Conservation (phyloP, 306 rosid species). For the Casuarina glauca region DNA sequence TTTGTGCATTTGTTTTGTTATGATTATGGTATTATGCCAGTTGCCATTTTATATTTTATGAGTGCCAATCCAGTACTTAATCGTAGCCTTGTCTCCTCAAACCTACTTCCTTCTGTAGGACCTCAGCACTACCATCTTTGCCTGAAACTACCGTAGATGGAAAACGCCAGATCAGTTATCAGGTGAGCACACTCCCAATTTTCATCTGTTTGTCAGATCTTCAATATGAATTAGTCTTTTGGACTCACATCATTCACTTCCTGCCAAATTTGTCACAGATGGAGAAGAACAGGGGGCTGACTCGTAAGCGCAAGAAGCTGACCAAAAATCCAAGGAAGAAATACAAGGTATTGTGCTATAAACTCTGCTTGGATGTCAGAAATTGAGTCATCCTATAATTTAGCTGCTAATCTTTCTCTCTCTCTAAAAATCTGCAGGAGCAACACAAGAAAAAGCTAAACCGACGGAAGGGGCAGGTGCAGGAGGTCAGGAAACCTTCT, state of each 20-base stretch:
- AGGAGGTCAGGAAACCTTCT: conserved; percentile 43
- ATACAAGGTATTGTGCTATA: conserved; percentile 62
- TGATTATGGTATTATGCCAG: neutral
- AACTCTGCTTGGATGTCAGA: neutral
- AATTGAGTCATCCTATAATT: neutral
- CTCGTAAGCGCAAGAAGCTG: conserved; percentile 64
- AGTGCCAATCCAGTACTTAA: neutral
- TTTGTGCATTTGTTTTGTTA: neutral
- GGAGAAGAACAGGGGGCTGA: conserved; percentile 81
- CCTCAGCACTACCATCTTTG: conserved; percentile 32
- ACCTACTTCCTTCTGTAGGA: conserved; percentile 42
- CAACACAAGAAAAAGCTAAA: conserved; percentile 67
- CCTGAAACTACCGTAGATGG: conserved; percentile 66
- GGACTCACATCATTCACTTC: conserved; percentile 5
- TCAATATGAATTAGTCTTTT: neutral
- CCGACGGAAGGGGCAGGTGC: conserved; percentile 73
- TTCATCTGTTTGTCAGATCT: neutral
- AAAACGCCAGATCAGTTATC: conserved; percentile 63
- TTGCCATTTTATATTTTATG: neutral
- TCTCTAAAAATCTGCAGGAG: conserved; percentile 43
- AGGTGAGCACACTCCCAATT: conserved; percentile 39
- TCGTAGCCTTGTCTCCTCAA: neutral
- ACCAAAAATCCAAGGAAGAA: conserved; percentile 93
- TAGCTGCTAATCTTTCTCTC: conserved; percentile 5
- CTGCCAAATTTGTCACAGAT: conserved; percentile 44